Evolutionary conservation across 1,139 yeast genomes (phyloP).

Genomic region (Trichomonascaceae sp.): DNA sequence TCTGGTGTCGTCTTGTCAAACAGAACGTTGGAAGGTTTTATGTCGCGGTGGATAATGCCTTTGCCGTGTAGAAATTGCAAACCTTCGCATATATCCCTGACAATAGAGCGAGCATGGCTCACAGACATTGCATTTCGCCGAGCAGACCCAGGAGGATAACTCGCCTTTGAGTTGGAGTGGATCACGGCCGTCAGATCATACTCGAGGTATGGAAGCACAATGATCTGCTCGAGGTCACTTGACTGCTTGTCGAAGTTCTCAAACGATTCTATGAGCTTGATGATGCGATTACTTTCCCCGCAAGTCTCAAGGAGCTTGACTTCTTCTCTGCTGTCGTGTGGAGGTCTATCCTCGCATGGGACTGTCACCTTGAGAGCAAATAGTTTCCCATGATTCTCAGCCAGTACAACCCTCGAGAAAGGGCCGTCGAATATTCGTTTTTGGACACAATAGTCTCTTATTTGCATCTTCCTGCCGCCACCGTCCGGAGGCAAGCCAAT

Average conservation of each 20-base stretch:
- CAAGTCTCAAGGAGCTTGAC: conserved; percentile 22
- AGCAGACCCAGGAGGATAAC: conserved; percentile 18
- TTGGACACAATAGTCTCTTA: conserved; percentile 1
- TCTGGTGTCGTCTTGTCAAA: conserved; percentile 23
- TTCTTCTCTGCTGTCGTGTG: conserved; percentile 36
- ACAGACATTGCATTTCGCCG: too few species aligned
- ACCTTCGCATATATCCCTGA: conserved; percentile 35
- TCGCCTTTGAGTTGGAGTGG: conserved; percentile 21
- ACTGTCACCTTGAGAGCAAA: conserved; percentile 35
- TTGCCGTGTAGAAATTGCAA: conserved; percentile 38
- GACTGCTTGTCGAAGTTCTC: conserved; percentile 5
- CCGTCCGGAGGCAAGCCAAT: too few species aligned
- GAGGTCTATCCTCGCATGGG: conserved; percentile 37
- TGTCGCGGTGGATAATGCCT: conserved; percentile 76
- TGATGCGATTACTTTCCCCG: conserved; percentile 5
- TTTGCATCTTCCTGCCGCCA: too few species aligned
- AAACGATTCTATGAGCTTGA: conserved; percentile 22
- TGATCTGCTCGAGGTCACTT: conserved; percentile 27
- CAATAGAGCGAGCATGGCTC: too few species aligned
- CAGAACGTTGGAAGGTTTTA: conserved; percentile 70
- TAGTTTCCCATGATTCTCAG: too few species aligned
- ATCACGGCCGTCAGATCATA: conserved; percentile 27
- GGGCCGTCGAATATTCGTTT: conserved; percentile 17
- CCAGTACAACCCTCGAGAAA: too few species aligned
- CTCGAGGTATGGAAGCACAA: conserved; percentile 31